Evolutionary conservation across 805 yeast species (phyloP), one percentile per base, ranked within the genome.

Genomic region (Suhomyces sp.): DNA sequence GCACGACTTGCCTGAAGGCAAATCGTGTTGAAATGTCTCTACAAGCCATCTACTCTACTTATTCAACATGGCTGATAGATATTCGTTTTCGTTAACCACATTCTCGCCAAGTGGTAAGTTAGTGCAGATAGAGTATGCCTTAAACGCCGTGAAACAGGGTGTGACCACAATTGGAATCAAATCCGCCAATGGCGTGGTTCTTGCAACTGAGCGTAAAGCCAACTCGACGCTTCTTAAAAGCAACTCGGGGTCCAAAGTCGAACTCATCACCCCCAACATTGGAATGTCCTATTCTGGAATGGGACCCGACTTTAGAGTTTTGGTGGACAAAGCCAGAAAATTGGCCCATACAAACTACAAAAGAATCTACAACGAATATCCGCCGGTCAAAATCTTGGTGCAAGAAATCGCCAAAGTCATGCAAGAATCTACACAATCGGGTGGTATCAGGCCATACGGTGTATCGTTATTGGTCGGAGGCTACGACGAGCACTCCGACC

Each of bases 401-500:
- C 89, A 92, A 57, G 97, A 94, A 69, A 84, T 94, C 59, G 99
- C 99, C 50, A 88, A 88, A 66, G 86, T 91, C 50, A 96, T 94
- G 90, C 99, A 94, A 72, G 97, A 93, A 70, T 92, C 96, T n/a
- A 94, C 98, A 1, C 99, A 94, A 69, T 86, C 91, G 50, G 99
- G 97, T 49, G 99, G 99, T 72, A 97, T 94, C 57, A 84, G 99
- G 68, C 99, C 99, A n/a, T 94, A 85, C 69, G 99, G 99, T 55
- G 97, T 96, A 22, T 90, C 97, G 9, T 76, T 94, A 53, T 77
- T 94, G 52, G 91, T 94, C 17, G 99, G 97, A 8, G 99, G 99
- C 22, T 82, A 90, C 68, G 98, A 94, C 68, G 90, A 87, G 36
- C 84, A 80, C 61, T 78, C 82, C 13, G 85, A 85, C 27, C 60